Conservation (phyloP, 805 yeast genomes). For the Kazachstania bromeliacearum region DNA sequence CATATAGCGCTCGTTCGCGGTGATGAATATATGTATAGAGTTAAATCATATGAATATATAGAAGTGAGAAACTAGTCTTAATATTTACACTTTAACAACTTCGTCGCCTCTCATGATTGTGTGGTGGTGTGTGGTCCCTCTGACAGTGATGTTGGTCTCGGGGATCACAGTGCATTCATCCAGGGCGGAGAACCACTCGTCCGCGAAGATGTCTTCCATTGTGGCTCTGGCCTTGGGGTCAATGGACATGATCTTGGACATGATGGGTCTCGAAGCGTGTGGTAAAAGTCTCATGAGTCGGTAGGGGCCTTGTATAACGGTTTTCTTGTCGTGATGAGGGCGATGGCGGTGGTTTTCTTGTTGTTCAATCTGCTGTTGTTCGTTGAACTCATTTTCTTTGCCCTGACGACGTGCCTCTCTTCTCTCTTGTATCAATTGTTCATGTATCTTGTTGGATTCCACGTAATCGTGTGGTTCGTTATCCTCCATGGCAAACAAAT, state of each 20-base stretch:
- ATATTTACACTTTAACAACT: no score
- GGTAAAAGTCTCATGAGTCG: conserved; percentile 70
- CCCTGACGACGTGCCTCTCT: conserved; percentile 32
- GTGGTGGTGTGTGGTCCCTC: conserved; percentile 43
- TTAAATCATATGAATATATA: not conserved
- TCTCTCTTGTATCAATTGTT: conserved; percentile 44
- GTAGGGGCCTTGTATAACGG: conserved; percentile 69
- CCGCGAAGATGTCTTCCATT: conserved; percentile 51
- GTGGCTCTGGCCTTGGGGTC: conserved; percentile 57
- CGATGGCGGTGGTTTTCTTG: no score
- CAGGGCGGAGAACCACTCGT: conserved; percentile 62
- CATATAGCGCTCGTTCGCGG: no score
- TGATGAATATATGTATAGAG: not conserved
- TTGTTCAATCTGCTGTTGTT: no score
- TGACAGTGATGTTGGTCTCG: conserved; percentile 30
- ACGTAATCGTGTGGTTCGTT: conserved; percentile 69
- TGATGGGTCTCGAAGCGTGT: conserved; percentile 70
- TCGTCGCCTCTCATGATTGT: conserved; percentile 39
- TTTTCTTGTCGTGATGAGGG: not conserved
- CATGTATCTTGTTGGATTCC: conserved; percentile 62
- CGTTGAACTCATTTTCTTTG: no score
- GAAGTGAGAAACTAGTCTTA: not conserved
- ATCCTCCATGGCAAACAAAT: conserved; percentile 52
- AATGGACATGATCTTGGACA: conserved; percentile 53
- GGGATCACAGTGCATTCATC: conserved; percentile 46